phyloP scores from a whole-genome alignment of 768 basidiomycete genomes.

The Suillus brevipes region DNA sequence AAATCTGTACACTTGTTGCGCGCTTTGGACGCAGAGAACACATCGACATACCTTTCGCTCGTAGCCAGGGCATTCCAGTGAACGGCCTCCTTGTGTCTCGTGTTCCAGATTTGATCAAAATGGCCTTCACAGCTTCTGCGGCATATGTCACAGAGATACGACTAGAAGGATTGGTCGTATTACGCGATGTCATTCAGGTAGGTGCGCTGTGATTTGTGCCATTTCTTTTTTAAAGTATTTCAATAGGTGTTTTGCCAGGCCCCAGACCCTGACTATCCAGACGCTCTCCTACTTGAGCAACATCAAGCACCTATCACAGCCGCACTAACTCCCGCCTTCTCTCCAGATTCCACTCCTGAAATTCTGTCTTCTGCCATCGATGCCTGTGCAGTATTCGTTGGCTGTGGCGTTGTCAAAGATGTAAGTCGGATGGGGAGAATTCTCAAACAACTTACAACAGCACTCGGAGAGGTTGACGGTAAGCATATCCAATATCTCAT shows the following conservation, averaged over 20 bases:
- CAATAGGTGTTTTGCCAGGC: conserved; percentile 80
- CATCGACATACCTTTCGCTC: conserved; percentile 73
- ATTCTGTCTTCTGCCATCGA: conserved; percentile 90
- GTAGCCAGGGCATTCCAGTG: conserved; percentile 53
- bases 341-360: conserved; percentile 92
- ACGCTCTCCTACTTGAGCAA: conserved; percentile 88
- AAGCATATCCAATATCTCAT: conserved; percentile 13
- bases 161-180: conserved; percentile 83
- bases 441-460: conserved; percentile 81
- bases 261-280: conserved; percentile 92
- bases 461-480: conserved; percentile 92
- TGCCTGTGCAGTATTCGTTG: conserved; percentile 93
- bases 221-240: conserved; percentile 11
- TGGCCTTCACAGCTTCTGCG: conserved; percentile 97
- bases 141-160: conserved; percentile 96
- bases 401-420: conserved; percentile 92
- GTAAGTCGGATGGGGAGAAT: conserved; percentile 91
- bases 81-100: conserved; percentile 76
- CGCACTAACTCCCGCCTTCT: conserved; percentile 94
- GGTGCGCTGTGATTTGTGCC: conserved; percentile 8
- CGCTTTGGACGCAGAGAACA: conserved; percentile 80
- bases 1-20: conserved; percentile 76
- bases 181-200: conserved; percentile 92
- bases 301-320: conserved; percentile 98
- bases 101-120: conserved; percentile 91